A percentile compares a stretch with the other conserved stretches of the same genome.
Conservation (phyloP, 78 protist species). For the Dictyostelium intermedium region DNA sequence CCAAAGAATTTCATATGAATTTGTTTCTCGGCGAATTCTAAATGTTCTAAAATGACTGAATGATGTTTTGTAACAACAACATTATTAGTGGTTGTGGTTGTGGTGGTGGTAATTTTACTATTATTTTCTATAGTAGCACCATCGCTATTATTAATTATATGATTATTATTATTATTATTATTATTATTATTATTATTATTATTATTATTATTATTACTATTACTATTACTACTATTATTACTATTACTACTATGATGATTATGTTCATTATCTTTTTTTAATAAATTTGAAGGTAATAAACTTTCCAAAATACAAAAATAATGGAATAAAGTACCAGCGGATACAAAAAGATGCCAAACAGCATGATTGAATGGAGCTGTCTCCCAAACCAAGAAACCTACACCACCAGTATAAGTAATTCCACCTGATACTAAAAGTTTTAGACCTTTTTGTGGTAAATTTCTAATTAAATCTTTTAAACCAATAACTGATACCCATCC, state of each 20-base stretch:
- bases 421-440: constrained; percentile 69
- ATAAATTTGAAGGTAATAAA: constrained; percentile 18
- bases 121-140: too few species aligned
- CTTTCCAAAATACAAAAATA: constrained; percentile 68
- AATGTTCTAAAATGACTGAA: constrained; percentile 48
- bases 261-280: not conserved
- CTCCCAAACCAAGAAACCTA: constrained; percentile 63
- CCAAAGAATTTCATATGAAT: constrained; percentile 60
- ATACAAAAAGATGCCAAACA: constrained; percentile 60
- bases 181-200: too few species aligned
- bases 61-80: not conserved
- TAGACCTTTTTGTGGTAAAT: constrained; percentile 39
- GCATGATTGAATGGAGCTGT: constrained; percentile 65
- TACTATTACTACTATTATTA: not conserved
- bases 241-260: not conserved
- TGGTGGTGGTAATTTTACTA: not conserved
- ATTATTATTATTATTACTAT: too few species aligned
- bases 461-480: constrained; percentile 23
- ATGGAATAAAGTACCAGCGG: constrained; percentile 63
- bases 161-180: too few species aligned
- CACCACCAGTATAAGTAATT: constrained; percentile 65
- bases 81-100: not conserved
- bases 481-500: constrained; percentile 67
- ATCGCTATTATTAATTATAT: too few species aligned
- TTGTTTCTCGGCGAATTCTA: constrained; percentile 69